Percentiles rank a stretch among this genome's conserved stretches.
phyloP scores from a whole-genome alignment of 208 protist genomes.

The Trypanosoma grayi region DNA sequence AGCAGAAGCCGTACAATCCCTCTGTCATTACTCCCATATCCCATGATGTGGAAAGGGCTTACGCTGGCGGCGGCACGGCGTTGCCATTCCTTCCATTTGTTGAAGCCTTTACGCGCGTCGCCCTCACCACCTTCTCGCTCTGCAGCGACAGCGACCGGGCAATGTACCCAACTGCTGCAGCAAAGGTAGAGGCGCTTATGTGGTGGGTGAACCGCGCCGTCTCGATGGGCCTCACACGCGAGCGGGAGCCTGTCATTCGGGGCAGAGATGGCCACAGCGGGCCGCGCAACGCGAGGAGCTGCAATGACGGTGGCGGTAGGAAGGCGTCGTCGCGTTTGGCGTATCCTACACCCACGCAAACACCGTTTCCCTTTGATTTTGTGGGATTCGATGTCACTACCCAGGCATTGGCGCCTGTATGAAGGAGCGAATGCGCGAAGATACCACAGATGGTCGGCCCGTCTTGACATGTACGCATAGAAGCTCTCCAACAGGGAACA shows the following conservation, averaged over 20 bases:
- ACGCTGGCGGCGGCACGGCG: constrained; percentile 16
- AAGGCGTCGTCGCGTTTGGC: neutral
- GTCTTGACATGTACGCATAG: too few species aligned
- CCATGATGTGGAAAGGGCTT: constrained; percentile 5
- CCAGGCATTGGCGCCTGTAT: too few species aligned
- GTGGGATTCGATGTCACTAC: too few species aligned
- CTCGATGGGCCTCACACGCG: constrained; percentile 1
- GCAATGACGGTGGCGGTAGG: neutral
- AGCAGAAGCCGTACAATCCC: constrained; percentile 2
- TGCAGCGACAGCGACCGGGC: constrained; percentile 26
- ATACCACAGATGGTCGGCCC: too few species aligned
- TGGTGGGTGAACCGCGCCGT: constrained; percentile 74
- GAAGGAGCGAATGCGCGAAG: neutral
- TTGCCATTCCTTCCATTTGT: constrained; percentile 62
- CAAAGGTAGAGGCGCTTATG: constrained; percentile 62
- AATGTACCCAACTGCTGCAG: constrained; percentile 53
- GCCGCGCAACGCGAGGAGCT: neutral
- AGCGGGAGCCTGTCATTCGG: too few species aligned
- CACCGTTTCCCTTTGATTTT: neutral
- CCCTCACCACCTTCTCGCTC: constrained; percentile 63
- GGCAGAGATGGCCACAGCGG: neutral
- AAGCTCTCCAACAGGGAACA: neutral
- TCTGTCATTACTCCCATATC: neutral
- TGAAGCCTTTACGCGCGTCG: constrained; percentile 72
- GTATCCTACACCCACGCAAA: neutral